Base-by-base conservation (phyloP, 2,329 filamentous ascomycete species). In the Hypoxylon sp. region DNA sequence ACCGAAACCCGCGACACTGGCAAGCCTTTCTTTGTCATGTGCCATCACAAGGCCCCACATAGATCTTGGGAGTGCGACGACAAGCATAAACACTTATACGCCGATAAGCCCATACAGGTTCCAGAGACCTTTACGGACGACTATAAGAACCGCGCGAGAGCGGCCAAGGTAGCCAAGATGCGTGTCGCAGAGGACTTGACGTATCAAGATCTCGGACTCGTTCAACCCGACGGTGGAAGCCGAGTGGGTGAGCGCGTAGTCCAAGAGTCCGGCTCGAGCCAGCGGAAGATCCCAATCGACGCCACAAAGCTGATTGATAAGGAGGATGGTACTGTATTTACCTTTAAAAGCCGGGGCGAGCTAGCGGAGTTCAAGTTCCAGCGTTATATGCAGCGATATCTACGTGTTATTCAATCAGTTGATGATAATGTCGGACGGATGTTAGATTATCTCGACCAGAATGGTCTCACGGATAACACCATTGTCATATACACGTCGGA, bases 41-140 rank as follows among this genome's bases (percentile, higher is more conserved):
- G 84, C 71, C 85, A 87, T 68, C 85, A 87, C 73, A 87, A 87
- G 69, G 85, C 85, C 0, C 85, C 85, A 0, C 85, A 87, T 68
- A 79, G 84, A 3, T 81, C 79, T 13, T 87, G 85, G 85, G 84
- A 87, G 69, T 85, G 78, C 59, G 78, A 87, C 63, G 71, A 78
- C 5, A 84, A 84, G 67, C 83, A 87, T 74, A 83, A 83, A 62
- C 42, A 81, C 48, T 74, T 87, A 1, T 87, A 87, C 73, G 79
- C 75, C 1, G 81, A 86, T 17, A 63, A 44, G 26, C 80, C 80
- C 0, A 76, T 86, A 47, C 77, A 77, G 10, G 71, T 87, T 0
- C 85, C 85, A 0, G 84, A 87, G 50, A 87, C 85, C 0, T 87
- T 84, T 68, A 81, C 75, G 13, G 85, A 87, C 55, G 84, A 87